Base-by-base conservation (phyloP, 176 grass and related monocot genomes). In the Carex myosuroides region DNA sequence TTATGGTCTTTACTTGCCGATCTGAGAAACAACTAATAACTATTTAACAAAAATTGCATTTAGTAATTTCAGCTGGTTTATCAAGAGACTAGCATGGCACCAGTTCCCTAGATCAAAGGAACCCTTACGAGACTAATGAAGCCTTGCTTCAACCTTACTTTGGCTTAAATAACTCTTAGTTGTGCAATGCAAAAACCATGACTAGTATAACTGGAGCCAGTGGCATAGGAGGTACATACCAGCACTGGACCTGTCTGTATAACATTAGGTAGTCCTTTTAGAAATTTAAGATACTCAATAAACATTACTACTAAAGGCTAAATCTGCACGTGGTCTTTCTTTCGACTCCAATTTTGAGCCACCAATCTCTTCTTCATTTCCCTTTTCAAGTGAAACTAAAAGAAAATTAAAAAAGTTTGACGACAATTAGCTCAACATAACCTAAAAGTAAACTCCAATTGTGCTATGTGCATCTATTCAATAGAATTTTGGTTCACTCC, bases 11-110 rank as follows among this genome's bases (percentile, higher is more conserved):
- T 16, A 61, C 1, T 46, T 81, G 14, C 18, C 3, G 21, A 91
- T 85, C 95, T 94, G 84, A 77, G 30, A 3, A 39, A 10, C 65
- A 72, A 80, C 17, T 24, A 29, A 76, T 65, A 84, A 7, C 9
- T 54, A 75, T 1, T 53, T 44, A 12, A 29, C 1, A 26, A 29
- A 75, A 24, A 6, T 52, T 14, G 3, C 70, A 73, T 48, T 46
- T 46, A 48, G 44, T 4, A 26, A 52, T 53, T 52, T 75, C 21
- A 75, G 71, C 29, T n/a, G 13, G 46, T 42, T 61, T 61, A 81
- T 81, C 13, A 81, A 16, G 9, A 60, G 35, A 61, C 44, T 8
- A 8, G 53, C 29, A 79, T 10, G 11, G 26, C 59, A 37, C 16
- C 17, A 32, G 11, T 67, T 32, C 14, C 37, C 10, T 12, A 0